These are phyloP conservation scores for Aspergillus neoniger DNA, from an alignment of 2,329 filamentous ascomycete genomes.

Conservation along the genomic window DNA sequence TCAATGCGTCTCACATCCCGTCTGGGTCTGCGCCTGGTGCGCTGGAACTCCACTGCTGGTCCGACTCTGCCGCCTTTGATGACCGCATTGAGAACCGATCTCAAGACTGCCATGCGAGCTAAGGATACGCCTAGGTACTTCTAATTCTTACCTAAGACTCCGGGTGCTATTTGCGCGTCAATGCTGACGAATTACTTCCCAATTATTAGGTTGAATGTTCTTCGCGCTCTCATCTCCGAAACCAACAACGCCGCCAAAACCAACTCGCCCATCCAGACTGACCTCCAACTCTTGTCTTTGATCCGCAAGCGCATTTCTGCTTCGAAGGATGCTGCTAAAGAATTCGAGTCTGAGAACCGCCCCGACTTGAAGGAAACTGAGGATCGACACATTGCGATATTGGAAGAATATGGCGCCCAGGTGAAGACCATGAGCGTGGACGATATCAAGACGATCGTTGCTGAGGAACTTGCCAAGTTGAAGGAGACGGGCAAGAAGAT, in stretches of 20 bases:
- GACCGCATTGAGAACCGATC: slow-evolving; percentile 46
- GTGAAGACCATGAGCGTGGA: slow-evolving; percentile 45
- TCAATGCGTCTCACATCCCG: slow-evolving; percentile 32
- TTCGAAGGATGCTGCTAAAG: slow-evolving; percentile 41
- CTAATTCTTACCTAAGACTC: neutral
- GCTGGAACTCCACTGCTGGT: slow-evolving; percentile 44
- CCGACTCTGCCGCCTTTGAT: slow-evolving; percentile 46
- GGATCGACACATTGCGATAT: slow-evolving; percentile 44
- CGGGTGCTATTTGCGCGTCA: neutral
- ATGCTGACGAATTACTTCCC: neutral
- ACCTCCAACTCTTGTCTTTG: slow-evolving; percentile 49
- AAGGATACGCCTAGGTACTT: slow-evolving; percentile 49
- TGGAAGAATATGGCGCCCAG: slow-evolving; percentile 48
- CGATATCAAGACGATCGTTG: slow-evolving; percentile 43
- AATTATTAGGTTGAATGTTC: slow-evolving; percentile 46
- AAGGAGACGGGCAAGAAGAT: slow-evolving; percentile 39
- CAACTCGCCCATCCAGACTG: slow-evolving; percentile 47
- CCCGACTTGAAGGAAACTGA: slow-evolving; percentile 50
- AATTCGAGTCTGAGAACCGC: slow-evolving; percentile 45
- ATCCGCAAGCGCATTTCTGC: slow-evolving; percentile 47
- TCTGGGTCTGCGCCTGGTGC: slow-evolving; percentile 31
- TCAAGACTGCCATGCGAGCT: slow-evolving; percentile 53
- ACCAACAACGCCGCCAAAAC: slow-evolving; percentile 53
- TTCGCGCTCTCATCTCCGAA: slow-evolving; percentile 52
- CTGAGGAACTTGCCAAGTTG: slow-evolving; percentile 37